Base-by-base conservation (phyloP, 495 filamentous ascomycete species). In the Pyrenopolyporus hunteri region DNA sequence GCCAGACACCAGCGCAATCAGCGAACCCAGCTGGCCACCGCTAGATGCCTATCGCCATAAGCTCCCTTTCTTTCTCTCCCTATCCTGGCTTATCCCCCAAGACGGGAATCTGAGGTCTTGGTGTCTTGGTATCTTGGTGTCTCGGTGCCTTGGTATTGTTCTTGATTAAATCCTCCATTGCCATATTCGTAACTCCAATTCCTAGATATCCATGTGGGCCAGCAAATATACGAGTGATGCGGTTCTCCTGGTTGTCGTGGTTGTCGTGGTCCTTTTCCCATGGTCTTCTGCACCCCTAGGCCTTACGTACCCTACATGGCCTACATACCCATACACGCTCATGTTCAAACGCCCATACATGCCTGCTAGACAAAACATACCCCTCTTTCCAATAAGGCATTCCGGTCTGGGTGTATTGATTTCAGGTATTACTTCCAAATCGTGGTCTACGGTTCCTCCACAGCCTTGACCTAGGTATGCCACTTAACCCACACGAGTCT, bases 391-490 rank as follows among this genome's bases (percentile, higher is more conserved):
- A 39, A 45, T 29, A 58, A 55, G 63, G 51, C 50, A 57, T 66
- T 16, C 63, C 56, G 31, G 28, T 60, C 57, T 57, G 28, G 14
- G 51, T 42, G 57, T 53, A 60, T 57, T 60, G 46, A 37, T 56
- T 66, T 50, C 35, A 53, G 51, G 63, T 48, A 60, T 60, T 57
- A 40, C 57, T 60, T 66, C 46, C 42, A 57, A 52, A 35, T 46
- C 25, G 40, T 56, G 33, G 36, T 44, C 54, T 60, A 28, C 13
- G 14, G 50, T 56, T 35, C 29, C 57, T 49, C 40, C 47, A 32
- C 23, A 40, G 26, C 52, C 44, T 53, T 60, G 63, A 66, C 63
- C 63, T 66, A 66, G 63, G 63, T 66, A 66, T 60, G 63, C 51
- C 37, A 46, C 57, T 52, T 22, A 57, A 60, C 50, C 49, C 57